Evolutionary conservation across 2,329 filamentous ascomycete species (phyloP), one percentile per base, ranked within the genome.

Genomic region (Plenodomus lindquistii): DNA sequence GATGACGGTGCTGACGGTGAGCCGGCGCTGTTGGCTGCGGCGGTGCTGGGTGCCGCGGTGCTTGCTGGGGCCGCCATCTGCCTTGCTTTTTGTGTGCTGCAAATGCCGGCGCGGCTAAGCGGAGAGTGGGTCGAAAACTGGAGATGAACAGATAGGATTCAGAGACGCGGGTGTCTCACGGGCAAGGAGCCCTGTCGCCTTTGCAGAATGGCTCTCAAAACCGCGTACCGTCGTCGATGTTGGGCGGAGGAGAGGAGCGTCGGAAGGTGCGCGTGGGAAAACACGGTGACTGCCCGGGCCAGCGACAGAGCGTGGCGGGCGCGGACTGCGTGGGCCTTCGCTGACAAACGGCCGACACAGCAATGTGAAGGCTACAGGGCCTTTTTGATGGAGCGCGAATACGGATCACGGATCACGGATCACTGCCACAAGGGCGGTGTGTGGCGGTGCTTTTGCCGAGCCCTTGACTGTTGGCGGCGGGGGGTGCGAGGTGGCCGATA

Each of bases 111-210:
- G 46, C 42, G 63, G 50, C 46, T 57, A 50, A 45, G 48, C 46
- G 42, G 49, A 46, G 36, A 52, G 58, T 52, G 55, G 61, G 43
- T 51, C 49, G 44, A 50, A 52, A 45, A 50, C 7, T 31, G 31
- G 50, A 27, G 46, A 38, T 20, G 24, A 38, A 24, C 46, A 40
- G 42, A 18, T 21, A 36, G 40, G 49, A 49, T 48, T 58, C 43
- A 54, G 68, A 71, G 69, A 71, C 65, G 66, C 63, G 65, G 55
- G 67, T 69, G 69, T 71, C 69, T 71, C 69, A 57, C 57, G 67
- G 70, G 69, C 71, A 64, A 63, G 62, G 59, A 67, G 71, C 70
- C 70, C 70, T 66, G 66, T 53, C 40, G 48, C 41, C 44, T 43
- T 65, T 69, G 68, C 65, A 67, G 62, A 52, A 67, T 47, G 44